phyloP scores from a whole-genome alignment of 805 yeast species.

The Candida parachauliodes region DNA sequence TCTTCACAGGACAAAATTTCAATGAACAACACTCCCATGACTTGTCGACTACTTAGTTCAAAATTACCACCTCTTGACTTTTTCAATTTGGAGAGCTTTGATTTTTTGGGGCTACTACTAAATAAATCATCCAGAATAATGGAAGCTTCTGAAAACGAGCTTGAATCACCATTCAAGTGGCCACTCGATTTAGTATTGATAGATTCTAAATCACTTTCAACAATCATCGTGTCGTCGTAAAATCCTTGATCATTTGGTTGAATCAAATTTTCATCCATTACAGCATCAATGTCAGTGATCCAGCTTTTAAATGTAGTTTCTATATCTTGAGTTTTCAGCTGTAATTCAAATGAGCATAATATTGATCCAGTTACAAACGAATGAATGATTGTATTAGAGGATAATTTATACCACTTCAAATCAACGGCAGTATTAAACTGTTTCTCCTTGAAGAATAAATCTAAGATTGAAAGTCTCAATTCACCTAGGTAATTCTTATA shows the following conservation, averaged over 20 bases:
- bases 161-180: constrained; percentile 12
- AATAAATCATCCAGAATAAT: constrained; percentile 9
- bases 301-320: constrained; percentile 1
- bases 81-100: constrained; percentile 3
- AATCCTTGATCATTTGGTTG: constrained; percentile 38
- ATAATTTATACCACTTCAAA: constrained; percentile 44
- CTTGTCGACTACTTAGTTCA: constrained; percentile 35
- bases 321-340: neutral
- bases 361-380: constrained; percentile 49
- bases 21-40: constrained; percentile 69
- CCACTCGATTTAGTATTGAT: constrained; percentile 2
- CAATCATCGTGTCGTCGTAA: constrained; percentile 24
- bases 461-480: constrained; percentile 26
- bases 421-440: constrained; percentile 18
- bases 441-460: constrained; percentile 20
- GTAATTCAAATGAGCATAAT: constrained; percentile 39
- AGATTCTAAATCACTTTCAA: constrained; percentile 32
- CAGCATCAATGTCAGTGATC: neutral
- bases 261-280: neutral
- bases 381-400: constrained; percentile 35
- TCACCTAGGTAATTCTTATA: constrained; percentile 40
- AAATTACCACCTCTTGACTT: constrained; percentile 9
- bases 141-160: constrained; percentile 20
- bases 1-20: constrained; percentile 73
- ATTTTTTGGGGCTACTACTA: constrained; percentile 1